A percentile compares a stretch with the other conserved stretches of the same genome.
phyloP scores from a whole-genome alignment of 78 protist species.

The Chrysochromulina parva region DNA sequence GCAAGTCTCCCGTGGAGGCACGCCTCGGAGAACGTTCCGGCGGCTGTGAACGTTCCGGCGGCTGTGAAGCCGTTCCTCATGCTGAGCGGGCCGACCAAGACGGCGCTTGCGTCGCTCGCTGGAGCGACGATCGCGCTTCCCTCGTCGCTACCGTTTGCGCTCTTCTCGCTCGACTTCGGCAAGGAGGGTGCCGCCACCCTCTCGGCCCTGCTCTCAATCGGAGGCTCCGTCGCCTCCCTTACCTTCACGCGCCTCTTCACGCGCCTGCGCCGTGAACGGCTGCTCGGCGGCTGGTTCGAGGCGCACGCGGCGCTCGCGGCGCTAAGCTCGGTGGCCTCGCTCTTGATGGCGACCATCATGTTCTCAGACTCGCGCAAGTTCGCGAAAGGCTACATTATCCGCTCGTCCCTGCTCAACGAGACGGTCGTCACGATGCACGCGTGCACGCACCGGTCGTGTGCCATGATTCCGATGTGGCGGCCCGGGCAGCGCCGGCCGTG shows the following conservation, averaged over 20 bases:
- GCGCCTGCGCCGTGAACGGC: neutral
- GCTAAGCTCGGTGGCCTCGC: too few relatives aligned
- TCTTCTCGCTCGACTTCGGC: slow-evolving; percentile 19
- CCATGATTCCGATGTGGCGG: neutral
- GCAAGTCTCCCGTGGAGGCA: too few relatives aligned
- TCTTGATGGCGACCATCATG: neutral
- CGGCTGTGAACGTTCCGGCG: too few relatives aligned
- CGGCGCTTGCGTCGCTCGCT: neutral
- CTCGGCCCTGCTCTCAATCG: neutral
- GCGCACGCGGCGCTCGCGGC: neutral
- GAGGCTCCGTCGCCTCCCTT: neutral
- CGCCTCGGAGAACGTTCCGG: too few relatives aligned
- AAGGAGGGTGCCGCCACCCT: slow-evolving; percentile 24
- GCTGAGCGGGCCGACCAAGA: neutral
- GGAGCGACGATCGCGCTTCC: slow-evolving; percentile 23
- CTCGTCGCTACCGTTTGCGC: neutral
- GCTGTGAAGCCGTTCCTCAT: neutral
- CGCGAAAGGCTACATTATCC: neutral
- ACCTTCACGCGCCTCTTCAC: neutral
- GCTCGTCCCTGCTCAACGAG: neutral
- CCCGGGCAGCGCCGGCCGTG: neutral
- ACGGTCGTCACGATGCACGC: slow-evolving; percentile 17
- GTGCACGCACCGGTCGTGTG: neutral
- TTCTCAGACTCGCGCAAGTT: neutral
- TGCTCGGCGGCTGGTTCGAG: neutral